Evolutionary conservation across 192 early-diverging fungal genomes (phyloP).

Genomic region (Helicostylum pulchrum): DNA sequence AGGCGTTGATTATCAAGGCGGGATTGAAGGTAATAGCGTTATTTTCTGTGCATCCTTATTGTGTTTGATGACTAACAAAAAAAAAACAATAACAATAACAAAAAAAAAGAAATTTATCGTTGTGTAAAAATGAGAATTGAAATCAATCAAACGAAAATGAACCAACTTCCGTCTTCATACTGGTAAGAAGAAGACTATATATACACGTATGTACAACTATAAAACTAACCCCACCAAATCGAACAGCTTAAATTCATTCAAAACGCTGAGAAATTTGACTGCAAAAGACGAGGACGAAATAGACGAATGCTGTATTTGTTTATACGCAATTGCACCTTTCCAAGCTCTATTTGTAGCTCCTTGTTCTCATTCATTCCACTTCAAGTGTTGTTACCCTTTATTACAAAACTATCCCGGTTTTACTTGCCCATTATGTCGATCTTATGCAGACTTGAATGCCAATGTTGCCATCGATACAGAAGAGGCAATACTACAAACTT

Average conservation of each 20-base stretch:
- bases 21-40: constrained; percentile 60
- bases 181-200: background rate
- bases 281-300: background rate
- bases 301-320: constrained; percentile 80
- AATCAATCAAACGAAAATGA: constrained; percentile 33
- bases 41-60: no score
- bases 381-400: constrained; percentile 86
- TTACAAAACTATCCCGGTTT: constrained; percentile 69
- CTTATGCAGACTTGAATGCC: constrained; percentile 87
- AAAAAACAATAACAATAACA: no score
- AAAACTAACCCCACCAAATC: no score
- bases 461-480: constrained; percentile 54
- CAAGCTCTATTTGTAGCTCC: constrained; percentile 84
- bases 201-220: no score
- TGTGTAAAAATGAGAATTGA: constrained; percentile 88
- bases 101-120: constrained; percentile 79
- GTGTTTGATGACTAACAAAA: no score
- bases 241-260: background rate
- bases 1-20: constrained; percentile 95
- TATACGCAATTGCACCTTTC: constrained; percentile 71
- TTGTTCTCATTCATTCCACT: constrained; percentile 85
- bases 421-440: constrained; percentile 87
- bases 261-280: background rate
- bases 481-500: constrained; percentile 9
- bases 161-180: background rate